Base-by-base conservation (phyloP, 2,329 filamentous ascomycete species). In the Neofusicoccum cordaticola region DNA sequence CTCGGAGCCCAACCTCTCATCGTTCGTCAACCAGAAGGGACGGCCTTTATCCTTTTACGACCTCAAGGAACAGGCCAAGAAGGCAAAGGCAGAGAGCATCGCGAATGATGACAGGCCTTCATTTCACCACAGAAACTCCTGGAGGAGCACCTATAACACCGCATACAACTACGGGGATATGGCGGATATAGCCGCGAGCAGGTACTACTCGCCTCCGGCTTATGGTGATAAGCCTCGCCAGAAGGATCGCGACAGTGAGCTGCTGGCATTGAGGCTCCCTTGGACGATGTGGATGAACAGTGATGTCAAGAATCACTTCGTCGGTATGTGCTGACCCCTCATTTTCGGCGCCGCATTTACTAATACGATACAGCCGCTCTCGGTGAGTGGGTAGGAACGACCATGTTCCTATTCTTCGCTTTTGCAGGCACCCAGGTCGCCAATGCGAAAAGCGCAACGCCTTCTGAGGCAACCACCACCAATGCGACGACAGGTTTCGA, bases 401-500 rank as follows among this genome's bases (percentile, higher is more conserved):
- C 63, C 47, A 65, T 65, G 63, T 65, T 65, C 45, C 31, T 65
- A 1, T 65, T 65, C 41, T 67, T 76, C 41, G 72, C 73, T 2
- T 75, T 75, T 58, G 66, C 71, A 19, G 72, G 71, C 27, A 73
- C 73, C 12, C 83, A 86, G 71, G 76, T 85, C 22, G 77, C 81
- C 67, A 83, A 82, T 71, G 77, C 62, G 73, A 73, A 35, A 74
- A 79, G 53, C n/a, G 7, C 65, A 77, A 65, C 66, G 51, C 65
- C 1, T 62, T 67, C 47, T 67, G 68, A 50, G 73, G 75, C 19
- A 35, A 81, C 80, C 1, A 82, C 80, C 0, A 80, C 81, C 0
- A 77, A 78, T 62, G 79, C 74, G 11, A 70, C 74, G 1, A 80
- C 80, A 0, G 80, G 79, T 8, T 81, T 82, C 68, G 77, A 80